Conservation (phyloP, 371 early-diverging fungal genomes). For the Haplosporangium sp. region DNA sequence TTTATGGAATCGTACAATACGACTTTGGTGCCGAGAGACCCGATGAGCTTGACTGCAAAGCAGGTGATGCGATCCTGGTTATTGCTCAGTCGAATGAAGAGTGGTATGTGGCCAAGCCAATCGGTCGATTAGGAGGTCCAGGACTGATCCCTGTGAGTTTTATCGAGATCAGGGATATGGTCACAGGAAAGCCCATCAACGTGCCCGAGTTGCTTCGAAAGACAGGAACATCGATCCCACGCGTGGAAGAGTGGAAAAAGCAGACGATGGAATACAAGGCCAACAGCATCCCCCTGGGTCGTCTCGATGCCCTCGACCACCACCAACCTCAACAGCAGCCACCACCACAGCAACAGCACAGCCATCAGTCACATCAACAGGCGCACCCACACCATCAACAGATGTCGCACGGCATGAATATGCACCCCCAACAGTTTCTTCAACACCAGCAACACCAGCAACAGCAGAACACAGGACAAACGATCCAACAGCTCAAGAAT, state of each 20-base stretch:
- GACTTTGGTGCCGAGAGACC: constrained; percentile 81
- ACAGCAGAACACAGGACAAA: constrained; percentile 25
- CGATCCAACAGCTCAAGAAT: constrained; percentile 35
- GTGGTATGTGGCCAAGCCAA: constrained; percentile 86
- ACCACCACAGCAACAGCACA: constrained; percentile 33
- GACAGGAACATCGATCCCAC: constrained; percentile 64
- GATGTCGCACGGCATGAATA: not conserved
- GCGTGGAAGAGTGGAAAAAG: constrained; percentile 83
- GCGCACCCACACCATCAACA: too few relatives aligned
- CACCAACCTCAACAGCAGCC: constrained; percentile 46
- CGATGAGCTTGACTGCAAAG: constrained; percentile 80
- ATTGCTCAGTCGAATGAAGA: constrained; percentile 84
- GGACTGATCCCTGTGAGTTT: constrained; percentile 85
- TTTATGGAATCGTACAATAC: constrained; percentile 82
- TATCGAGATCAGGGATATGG: constrained; percentile 78
- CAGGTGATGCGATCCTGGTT: constrained; percentile 80
- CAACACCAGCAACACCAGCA: constrained; percentile 31
- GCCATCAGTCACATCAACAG: constrained; percentile 15
- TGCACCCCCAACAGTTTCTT: constrained; percentile 19
- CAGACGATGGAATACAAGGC: constrained; percentile 69
- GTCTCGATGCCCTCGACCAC: constrained; percentile 26
- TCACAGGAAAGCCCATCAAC: constrained; percentile 71
- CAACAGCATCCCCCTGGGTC: constrained; percentile 66
- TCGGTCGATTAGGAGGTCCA: constrained; percentile 72
- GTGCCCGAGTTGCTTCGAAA: constrained; percentile 63